Percentiles rank a stretch among this genome's conserved stretches.
Conservation (phyloP, 345 rosid species). For the Syzygium oleosum region DNA sequence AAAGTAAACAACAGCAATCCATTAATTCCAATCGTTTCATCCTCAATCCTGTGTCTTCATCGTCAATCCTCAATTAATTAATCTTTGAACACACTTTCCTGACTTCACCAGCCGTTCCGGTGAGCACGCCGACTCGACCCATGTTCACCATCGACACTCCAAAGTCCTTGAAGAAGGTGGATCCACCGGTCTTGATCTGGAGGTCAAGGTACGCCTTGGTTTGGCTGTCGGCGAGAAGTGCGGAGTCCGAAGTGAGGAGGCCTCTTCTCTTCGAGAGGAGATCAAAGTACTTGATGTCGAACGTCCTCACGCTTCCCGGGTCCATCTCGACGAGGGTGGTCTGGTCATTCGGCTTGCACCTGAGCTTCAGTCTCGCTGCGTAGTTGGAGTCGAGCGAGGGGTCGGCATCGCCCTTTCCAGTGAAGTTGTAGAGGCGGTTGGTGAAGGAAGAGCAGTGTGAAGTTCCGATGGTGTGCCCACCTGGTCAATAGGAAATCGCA, state of each 20-base stretch:
- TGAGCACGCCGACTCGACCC: constrained; percentile 54
- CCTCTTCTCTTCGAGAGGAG: constrained; percentile 49
- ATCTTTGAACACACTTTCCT: constrained; percentile 48
- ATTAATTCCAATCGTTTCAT: background rate
- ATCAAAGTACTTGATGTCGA: constrained; percentile 36
- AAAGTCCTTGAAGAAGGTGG: constrained; percentile 48
- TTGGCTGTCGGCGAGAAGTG: constrained; percentile 32
- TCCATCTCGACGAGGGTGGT: constrained; percentile 55
- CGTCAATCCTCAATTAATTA: constrained; percentile 33
- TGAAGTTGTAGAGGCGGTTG: constrained; percentile 57
- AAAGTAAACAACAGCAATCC: background rate
- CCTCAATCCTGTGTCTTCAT: background rate
- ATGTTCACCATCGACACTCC: constrained; percentile 55
- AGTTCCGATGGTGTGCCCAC: constrained; percentile 54
- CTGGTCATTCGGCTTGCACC: constrained; percentile 34
- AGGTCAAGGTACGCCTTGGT: constrained; percentile 35
- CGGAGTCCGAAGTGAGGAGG: constrained; percentile 48
- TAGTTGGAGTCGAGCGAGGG: constrained; percentile 35
- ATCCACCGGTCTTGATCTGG: constrained; percentile 7
- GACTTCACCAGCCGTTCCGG: constrained; percentile 40
- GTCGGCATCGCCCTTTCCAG: constrained; percentile 49
- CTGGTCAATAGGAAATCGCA: constrained; percentile 5
- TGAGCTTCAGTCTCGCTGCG: constrained; percentile 11
- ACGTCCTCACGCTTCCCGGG: constrained; percentile 55
- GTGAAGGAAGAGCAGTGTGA: constrained; percentile 45